Percentiles rank a stretch among this genome's conserved stretches.
phyloP scores from a whole-genome alignment of 768 basidiomycete species.

The Agrocybe praecox region DNA sequence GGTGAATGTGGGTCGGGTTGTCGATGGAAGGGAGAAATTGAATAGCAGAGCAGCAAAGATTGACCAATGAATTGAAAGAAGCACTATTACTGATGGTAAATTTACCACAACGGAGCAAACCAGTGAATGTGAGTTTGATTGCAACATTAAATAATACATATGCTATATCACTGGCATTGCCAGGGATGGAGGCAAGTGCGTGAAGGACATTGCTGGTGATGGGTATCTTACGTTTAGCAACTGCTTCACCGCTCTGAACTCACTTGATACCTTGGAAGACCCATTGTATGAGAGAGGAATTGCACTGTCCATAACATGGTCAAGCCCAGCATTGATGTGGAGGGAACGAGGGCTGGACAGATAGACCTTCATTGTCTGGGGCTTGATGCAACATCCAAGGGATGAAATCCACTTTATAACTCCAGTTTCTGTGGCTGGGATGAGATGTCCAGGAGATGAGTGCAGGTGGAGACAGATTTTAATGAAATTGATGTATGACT shows the following conservation, averaged over 20 bases:
- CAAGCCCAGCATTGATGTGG: constrained; percentile 31
- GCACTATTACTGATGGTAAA: neutral
- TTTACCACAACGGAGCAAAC: neutral
- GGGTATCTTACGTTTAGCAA: neutral
- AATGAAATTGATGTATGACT: constrained; percentile 29
- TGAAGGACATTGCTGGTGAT: neutral
- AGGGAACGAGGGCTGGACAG: constrained; percentile 26
- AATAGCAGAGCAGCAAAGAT: neutral
- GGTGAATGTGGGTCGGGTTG: constrained; percentile 20
- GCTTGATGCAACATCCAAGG: constrained; percentile 15
- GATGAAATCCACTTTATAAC: constrained; percentile 22
- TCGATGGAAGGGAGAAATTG: constrained; percentile 26
- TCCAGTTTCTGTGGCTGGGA: constrained; percentile 18
- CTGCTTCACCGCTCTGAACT: constrained; percentile 21
- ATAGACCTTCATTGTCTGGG: constrained; percentile 23
- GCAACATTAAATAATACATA: neutral
- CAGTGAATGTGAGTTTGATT: neutral
- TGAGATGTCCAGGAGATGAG: constrained; percentile 8
- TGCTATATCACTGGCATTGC: neutral
- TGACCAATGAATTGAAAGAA: neutral
- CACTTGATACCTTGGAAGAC: constrained; percentile 35
- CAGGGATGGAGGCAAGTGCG: neutral
- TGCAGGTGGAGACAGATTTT: constrained; percentile 14
- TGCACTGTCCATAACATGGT: constrained; percentile 14
- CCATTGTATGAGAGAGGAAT: constrained; percentile 25